Evolutionary conservation across 164 flowering plant species (phyloP), one percentile per base, ranked within the genome.

Genomic region (Platanus orientalis): DNA sequence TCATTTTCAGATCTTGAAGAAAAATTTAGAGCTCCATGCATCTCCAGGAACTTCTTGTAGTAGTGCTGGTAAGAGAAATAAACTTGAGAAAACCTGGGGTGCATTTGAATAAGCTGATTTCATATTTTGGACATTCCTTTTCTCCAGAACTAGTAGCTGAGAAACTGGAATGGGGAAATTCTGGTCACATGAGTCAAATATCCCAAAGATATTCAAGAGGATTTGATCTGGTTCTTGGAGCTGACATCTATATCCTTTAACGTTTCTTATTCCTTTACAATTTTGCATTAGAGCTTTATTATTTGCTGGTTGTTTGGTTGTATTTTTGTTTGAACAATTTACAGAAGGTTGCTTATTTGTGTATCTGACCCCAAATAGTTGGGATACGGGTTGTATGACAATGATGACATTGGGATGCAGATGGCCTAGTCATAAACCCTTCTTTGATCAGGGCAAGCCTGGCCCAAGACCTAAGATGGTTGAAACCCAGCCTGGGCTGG

Each of bases 181-280:
- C 77, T 48, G 78, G 77, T 32, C 91, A 94, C 56, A 71, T 89
- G 28, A 54, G 71, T 66, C 70, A 74, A 61, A 83, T 90, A 60
- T 49, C 81, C 56, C 69, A 75, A 51, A 78, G 64, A 64, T 65
- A 86, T 65, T 62, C 86, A 2, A 49, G 65, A 24, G 97, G 97
- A 54, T 94, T 90, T 73, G 98, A 90, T 80, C 79, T 94, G n/a
- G 60, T 94, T 74, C 89, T 94, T 68, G 95, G 98, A 69, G 98
- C 98, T 74, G 98, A 94, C 73, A 94, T 90, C 25, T 94, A 89
- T 94, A 93, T 90, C 98, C 94, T 74, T 53, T 7, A n/a, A 14
- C 12, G 42, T 36, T 36, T 36, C 42, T 23, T 26, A n/a, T 14
- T 62, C n/a, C 7, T 57, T 68, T 40, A 11, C 47, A 42, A 29